phyloP scores from a whole-genome alignment of 2,329 filamentous ascomycete genomes.

The Pyricularia sp. region DNA sequence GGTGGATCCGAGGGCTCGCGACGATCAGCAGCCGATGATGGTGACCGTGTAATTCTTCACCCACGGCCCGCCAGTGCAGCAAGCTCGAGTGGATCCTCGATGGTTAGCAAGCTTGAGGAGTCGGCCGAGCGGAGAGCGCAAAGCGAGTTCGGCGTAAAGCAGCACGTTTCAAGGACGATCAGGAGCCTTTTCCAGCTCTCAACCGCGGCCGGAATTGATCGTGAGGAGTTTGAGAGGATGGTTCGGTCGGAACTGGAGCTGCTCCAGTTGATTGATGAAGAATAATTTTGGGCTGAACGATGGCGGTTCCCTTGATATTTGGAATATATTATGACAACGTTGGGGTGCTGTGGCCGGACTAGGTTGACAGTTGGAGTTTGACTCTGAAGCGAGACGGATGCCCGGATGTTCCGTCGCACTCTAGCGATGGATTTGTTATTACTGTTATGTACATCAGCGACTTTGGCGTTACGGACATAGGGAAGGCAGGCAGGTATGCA shows the following conservation, averaged over 20 bases:
- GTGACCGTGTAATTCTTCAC: constrained; percentile 28
- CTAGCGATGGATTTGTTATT: neutral
- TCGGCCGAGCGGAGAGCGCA: constrained; percentile 44
- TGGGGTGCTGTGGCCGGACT: neutral
- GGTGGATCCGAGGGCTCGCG: constrained; percentile 26
- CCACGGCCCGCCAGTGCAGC: constrained; percentile 42
- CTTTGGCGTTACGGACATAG: neutral
- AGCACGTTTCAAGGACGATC: constrained; percentile 65
- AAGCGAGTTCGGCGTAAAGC: constrained; percentile 60
- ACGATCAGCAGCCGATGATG: constrained; percentile 20
- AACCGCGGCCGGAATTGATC: constrained; percentile 56
- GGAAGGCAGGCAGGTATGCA: neutral
- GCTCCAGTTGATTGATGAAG: constrained; percentile 54
- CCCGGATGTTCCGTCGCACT: neutral
- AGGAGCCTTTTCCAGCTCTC: constrained; percentile 65
- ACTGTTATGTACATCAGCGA: neutral
- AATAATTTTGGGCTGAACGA: constrained; percentile 8
- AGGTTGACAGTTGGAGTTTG: neutral
- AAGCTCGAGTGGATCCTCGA: constrained; percentile 39
- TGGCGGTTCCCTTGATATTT: neutral
- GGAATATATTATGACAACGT: neutral
- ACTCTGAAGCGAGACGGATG: neutral
- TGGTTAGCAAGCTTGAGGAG: constrained; percentile 50
- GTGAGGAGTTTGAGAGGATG: constrained; percentile 61
- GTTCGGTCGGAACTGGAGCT: constrained; percentile 60